Conservation (phyloP, 1,284 basidiomycete species). For the Ganoderma meredithae region DNA sequence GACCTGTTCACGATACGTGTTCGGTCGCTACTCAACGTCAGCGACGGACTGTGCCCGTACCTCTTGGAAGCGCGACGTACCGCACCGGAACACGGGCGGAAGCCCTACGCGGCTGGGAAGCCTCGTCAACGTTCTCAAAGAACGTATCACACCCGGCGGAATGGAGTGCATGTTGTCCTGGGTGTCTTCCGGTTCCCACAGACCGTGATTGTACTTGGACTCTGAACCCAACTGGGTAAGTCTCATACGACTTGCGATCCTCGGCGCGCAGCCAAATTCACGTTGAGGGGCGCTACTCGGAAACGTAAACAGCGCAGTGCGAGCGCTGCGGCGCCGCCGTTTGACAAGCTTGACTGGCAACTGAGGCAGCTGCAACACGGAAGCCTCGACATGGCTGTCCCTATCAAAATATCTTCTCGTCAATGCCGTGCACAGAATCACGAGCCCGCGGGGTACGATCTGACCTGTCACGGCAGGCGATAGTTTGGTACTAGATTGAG, state of each 20-base stretch:
- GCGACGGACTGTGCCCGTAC: constrained; percentile 1
- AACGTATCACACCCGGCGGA: neutral
- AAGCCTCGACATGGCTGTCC: neutral
- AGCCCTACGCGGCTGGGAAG: neutral
- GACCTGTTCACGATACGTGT: neutral
- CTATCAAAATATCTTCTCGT: neutral
- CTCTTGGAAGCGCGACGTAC: neutral
- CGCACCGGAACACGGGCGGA: constrained; percentile 6
- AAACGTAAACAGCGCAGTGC: neutral
- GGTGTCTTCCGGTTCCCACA: neutral
- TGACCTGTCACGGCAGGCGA: neutral
- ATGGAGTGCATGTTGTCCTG: neutral
- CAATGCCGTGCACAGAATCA: constrained; percentile 1
- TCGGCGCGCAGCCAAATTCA: neutral
- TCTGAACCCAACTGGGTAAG: neutral
- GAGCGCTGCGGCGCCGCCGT: neutral
- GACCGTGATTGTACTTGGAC: neutral
- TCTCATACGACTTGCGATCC: neutral
- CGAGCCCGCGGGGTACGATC: neutral
- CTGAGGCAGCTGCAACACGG: neutral
- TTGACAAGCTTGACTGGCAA: constrained; percentile 3
- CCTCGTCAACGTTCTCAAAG: neutral
- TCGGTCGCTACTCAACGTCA: neutral
- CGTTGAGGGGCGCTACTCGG: no score
- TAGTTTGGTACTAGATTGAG: constrained; percentile 6